Base-by-base conservation (phyloP, 2,329 filamentous ascomycete species). In the Cercospora brassicicola region DNA sequence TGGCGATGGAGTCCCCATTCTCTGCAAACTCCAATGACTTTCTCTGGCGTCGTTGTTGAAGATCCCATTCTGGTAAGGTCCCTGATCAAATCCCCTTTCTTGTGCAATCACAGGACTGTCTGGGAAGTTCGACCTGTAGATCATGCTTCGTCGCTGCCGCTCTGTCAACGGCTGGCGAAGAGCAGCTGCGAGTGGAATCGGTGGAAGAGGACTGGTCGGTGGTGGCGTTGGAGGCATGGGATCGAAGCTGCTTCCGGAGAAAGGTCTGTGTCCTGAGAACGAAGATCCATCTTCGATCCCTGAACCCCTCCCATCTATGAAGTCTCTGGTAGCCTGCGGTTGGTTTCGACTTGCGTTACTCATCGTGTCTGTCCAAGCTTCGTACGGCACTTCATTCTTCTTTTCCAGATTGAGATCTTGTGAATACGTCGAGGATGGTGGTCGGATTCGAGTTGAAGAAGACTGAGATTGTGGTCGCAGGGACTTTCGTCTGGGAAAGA, bases 11-110 rank as follows among this genome's bases (percentile, higher is more conserved):
- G 26, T 59, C 6, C 55, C 55, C 55, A 59, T 59, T n/a, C 28
- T 36, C 30, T 59, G 55, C 31, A 59, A n/a, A 59, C 55, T 59
- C 55, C 55, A 59, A 31, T 59, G 55, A 36, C 55, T 59, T n/a
- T 59, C 55, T 23, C 7, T 59, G 31, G 28, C 55, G n/a, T 59
- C 31, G 9, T 59, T 59, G 11, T 23, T 36, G 28, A 20, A 2
- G 7, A 59, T 28, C 7, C 55, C 31, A 20, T 30, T 59, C 55
- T 33, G 28, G 4, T 59, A 59, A 31, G 30, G 55, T 33, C 30
- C 30, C 7, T 13, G 28, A 15, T 20, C 28, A 9, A 15, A 13
- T 9, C 15, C 55, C 8, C 5, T 20, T 33, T 59, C 55, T 8
- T 6, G 31, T 2, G 28, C 31, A 9, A 59, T 36, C 9, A 59